Evolutionary conservation across 306 rosid species (phyloP), one percentile per base, ranked within the genome.

Genomic region (Trichosanthes cucumerina): DNA sequence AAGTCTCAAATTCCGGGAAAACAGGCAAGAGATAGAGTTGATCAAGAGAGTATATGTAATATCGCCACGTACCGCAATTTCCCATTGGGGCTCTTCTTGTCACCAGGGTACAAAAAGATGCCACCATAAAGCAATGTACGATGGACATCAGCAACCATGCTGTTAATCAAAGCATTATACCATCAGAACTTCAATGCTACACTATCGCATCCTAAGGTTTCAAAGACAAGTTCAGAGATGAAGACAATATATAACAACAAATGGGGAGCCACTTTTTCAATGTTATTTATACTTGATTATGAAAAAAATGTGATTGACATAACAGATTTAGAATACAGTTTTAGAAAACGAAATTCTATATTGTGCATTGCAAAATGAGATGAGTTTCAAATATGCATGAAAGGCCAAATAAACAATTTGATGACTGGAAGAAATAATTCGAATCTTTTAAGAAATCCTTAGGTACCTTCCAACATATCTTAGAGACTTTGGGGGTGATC

Each of bases 141-240:
- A 84, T 95, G 99, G 79, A 95, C 96, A 84, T 95, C 99, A 82
- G 99, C 99, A 64, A 95, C 99, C 99, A 95, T 95, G 77, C 99
- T 95, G 92, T 86, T 75, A 70, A 81, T 52, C 63, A 81, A 66
- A 7, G 57, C 15, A 63, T 74, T 44, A 4, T n/a, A 39, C 63
- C 57, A 44, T 18, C 54, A 39, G 43, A 52, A 85, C 57, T 46
- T 64, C 46, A 2, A 63, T 16, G 36, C 38, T 39, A 58, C 33
- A n/a, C 12, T 9, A 76, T 38, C 50, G 4, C 13, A 39, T 26
- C n/a, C 31, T 23, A 59, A 73, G 41, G 58, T 54, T 52, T 57
- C 28, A 2, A 23, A 24, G 3, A 12, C 56, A 24, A 54, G 21
- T 41, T 56, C 34, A 57, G 24, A 76, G 33, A 68, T 62, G 64